Base-by-base conservation (phyloP, 169 alveolate genomes). In the Toxoplasma gondii region DNA sequence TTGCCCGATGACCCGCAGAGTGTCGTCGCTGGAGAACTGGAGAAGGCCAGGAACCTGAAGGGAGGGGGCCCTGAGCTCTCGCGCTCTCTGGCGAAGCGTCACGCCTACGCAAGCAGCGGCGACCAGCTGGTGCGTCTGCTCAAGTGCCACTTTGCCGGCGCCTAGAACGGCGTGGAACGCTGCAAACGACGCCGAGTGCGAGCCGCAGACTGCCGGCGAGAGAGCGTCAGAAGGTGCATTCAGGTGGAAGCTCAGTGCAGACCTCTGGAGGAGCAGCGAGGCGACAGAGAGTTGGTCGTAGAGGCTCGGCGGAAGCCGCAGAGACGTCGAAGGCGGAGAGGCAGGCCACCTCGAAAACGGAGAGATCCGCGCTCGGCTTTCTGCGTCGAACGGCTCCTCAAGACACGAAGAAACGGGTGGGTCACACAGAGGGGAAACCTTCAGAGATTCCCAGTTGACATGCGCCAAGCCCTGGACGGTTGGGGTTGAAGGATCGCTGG, bases 61-160 rank as follows among this genome's bases (percentile, higher is more conserved):
- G 2, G 43, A n/a, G 12, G 74, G n/a, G 7, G 74, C 9, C 5
- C 74, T 16, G 86, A 78, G 86, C n/a, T 88, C 49, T 22, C 92
- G 83, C 92, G 54, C 78, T 53, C 49, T 24, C 67, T 64, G 39
- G 45, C 92, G 88, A 78, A 91, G 80, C 53, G 82, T 58, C 58
- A 91, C 90, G 80, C 64, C 94, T 10, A 91, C 91, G 64, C 88
- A 87, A 31, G 94, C 94, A n/a, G 94, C 94, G 70, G 94, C 94
- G 44, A 91, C 64, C 0, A 70, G 54, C 83, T 91, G 94, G 43
- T 91, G 80, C 67, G 86, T 49, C 27, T 67, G 27, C 82, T 91
- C 94, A 24, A 91, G 82, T 29, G 94, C 94, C 39, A 91, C 49
- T 78, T 91, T 91, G 38, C 88, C 91, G 54, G 94, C 94, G 94